Base-by-base conservation (phyloP, 1,284 basidiomycete genomes). In the Ceratobasidium sp. region DNA sequence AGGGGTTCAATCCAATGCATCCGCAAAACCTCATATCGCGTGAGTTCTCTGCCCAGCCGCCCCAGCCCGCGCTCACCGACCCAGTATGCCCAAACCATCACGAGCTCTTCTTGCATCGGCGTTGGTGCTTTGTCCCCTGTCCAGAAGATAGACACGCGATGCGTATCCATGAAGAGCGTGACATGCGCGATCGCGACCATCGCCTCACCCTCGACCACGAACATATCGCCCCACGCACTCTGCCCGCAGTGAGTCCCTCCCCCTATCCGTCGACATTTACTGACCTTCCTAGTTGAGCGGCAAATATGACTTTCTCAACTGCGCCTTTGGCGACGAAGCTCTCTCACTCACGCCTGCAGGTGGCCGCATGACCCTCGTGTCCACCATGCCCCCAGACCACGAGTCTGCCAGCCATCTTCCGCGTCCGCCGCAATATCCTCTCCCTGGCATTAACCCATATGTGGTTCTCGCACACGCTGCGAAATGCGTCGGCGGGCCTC, bases 321-420 rank as follows among this genome's bases (percentile, higher is more conserved):
- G 67, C 44, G 67, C 67, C 29, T 71, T 71, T 36, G 67, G 67
- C 53, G 67, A 71, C 29, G 67, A 71, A 41, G 67, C 67, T 41
- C 67, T 71, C 14, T 71, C 67, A 19, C 53, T 71, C 31, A 71
- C 67, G 22, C 67, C 67, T 54, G 67, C 67, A 29, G 67, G 67
- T 47, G 67, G 67, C 22, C 67, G 67, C 9, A 71, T 71, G 67
- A 71, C 67, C 67, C 67, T 71, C 67, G 67, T 71, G 67, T 71
- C 67, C 27, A 71, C 67, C 53, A 71, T 71, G 67, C 67, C 67
- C 67, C 67, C 56, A 45, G 67, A 71, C 67, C 67, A 71, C 56
- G 67, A 71, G 53, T 71, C 67, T 22, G 41, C 67, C 36, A 14
- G 11, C 3, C 53, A 71, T 47, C 54, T 71, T 36, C 67, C 67